Base-by-base conservation (phyloP, 2,329 filamentous ascomycete genomes). In the Alternaria viburni region DNA sequence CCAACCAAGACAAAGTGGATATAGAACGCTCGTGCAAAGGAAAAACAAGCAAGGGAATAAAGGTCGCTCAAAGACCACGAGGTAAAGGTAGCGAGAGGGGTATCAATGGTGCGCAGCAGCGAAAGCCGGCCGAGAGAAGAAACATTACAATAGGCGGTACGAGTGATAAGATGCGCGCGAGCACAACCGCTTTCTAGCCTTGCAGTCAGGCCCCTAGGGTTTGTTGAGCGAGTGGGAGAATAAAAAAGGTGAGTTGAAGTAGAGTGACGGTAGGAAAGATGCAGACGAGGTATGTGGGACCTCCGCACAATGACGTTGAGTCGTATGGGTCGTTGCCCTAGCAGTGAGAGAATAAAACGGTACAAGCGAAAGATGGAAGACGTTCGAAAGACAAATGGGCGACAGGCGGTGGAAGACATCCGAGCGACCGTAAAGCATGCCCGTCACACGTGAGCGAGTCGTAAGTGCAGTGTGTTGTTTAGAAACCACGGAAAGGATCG, bases 1-100 rank as follows among this genome's bases (percentile, higher is more conserved):
- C 43, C 41, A 10, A 30, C 12, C 12, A 19, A 54, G 10, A 46
- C 43, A 36, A 32, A 36, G 43, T 44, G 50, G 23, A 54, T 80
- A 78, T 81, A 80, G 80, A 78, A 81, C 80, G 79, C 73, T 81
- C 77, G 79, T 81, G 79, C 81, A 81, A 80, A 23, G 17, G 19
- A 57, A 52, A 4, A 15, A 47, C 41, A 56, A 44, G 15, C 50
- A 47, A 57, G 46, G 21, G 51, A 23, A 57, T 30, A 50, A 65
- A 51, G 19, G 55, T 30, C 26, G 52, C 47, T 45, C 32, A 45
- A 50, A 52, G 17, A 54, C 54, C 21, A 57, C 23, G 8, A 6
- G 55, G 57, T 13, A 44, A 50, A 60, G 23, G 28, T 61, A 47
- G 45, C 46, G 50, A 41, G n/a, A 52, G 41, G 66, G 67, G 67